A percentile compares a stretch with the other conserved stretches of the same genome.
Evolutionary conservation across 2,329 filamentous ascomycete genomes (phyloP).

Genomic region (Zymoseptoria ardabiliae): DNA sequence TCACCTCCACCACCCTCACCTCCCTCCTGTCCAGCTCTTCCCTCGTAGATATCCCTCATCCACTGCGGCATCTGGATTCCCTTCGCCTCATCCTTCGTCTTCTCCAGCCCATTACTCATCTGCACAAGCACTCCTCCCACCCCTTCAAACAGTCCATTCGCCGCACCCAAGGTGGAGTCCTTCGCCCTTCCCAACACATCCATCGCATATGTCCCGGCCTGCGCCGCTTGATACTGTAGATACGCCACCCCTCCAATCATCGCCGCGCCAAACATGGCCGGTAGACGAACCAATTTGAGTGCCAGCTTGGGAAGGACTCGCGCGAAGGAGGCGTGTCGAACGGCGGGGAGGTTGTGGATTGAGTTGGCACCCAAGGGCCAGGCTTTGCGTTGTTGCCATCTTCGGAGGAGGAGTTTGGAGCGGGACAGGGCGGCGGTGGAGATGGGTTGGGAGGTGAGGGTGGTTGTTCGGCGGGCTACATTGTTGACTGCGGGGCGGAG

Average conservation of each 20-base stretch:
- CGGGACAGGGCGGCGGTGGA: slow-evolving; percentile 21
- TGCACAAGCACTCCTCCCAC: slow-evolving; percentile 71
- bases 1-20: slow-evolving; percentile 27
- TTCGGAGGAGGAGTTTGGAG: slow-evolving; percentile 11
- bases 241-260: slow-evolving; percentile 84
- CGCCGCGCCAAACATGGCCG: slow-evolving; percentile 84
- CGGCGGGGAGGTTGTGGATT: slow-evolving; percentile 70
- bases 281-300: slow-evolving; percentile 80
- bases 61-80: slow-evolving; percentile 57
- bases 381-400: slow-evolving; percentile 44
- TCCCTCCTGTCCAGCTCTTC: slow-evolving; percentile 25
- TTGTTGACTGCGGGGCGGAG: slow-evolving; percentile 30
- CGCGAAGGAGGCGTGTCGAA: slow-evolving; percentile 58
- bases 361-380: slow-evolving; percentile 72
- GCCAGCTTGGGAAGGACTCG: slow-evolving; percentile 73
- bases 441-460: slow-evolving; percentile 12
- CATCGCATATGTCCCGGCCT: slow-evolving; percentile 69
- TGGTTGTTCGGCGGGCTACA: slow-evolving; percentile 17
- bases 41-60: slow-evolving; percentile 59
- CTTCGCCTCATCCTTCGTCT: slow-evolving; percentile 59
- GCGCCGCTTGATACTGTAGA: slow-evolving; percentile 87
- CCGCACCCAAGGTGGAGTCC: slow-evolving; percentile 62
- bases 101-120: slow-evolving; percentile 72
- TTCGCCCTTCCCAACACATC: slow-evolving; percentile 67
- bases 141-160: slow-evolving; percentile 61